These are phyloP conservation scores for Trichoderma afroharzianum DNA, from an alignment of 2,329 filamentous ascomycete species.

Conservation along the genomic window DNA sequence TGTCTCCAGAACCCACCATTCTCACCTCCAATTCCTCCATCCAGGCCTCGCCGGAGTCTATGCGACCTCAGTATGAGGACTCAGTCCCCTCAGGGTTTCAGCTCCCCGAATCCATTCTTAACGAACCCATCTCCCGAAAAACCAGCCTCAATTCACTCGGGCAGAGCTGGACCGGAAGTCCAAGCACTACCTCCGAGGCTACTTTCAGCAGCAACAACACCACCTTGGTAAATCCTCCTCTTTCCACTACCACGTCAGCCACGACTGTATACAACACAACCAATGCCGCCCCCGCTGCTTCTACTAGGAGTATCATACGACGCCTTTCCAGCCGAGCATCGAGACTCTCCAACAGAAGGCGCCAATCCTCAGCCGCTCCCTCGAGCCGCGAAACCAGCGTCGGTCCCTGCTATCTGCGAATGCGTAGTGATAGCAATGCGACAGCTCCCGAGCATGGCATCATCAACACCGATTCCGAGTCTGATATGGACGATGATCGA, in stretches of 20 bases:
- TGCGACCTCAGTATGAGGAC: conserved; percentile 53
- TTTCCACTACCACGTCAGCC: background rate
- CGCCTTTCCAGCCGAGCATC: conserved; percentile 78
- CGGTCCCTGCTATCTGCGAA: conserved; percentile 81
- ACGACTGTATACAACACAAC: conserved; percentile 22
- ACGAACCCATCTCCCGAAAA: conserved; percentile 41
- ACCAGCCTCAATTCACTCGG: conserved; percentile 61
- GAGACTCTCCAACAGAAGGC: conserved; percentile 61
- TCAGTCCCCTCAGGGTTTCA: conserved; percentile 55
- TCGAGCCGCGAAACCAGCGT: conserved; percentile 82
- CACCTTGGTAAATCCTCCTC: background rate
- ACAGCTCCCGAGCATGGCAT: conserved; percentile 52
- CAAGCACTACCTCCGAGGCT: conserved; percentile 52
- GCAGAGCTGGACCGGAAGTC: conserved; percentile 54
- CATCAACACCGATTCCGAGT: conserved; percentile 51
- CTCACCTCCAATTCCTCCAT: conserved; percentile 60
- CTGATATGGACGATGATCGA: conserved; percentile 51
- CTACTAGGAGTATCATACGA: conserved; percentile 59
- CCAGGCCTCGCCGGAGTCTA: conserved; percentile 63
- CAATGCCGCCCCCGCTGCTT: background rate
- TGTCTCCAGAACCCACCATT: conserved; percentile 51
- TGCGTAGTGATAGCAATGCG: conserved; percentile 85
- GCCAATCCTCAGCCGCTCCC: conserved; percentile 73
- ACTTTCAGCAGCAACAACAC: conserved; percentile 23
- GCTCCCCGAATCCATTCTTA: conserved; percentile 68